A percentile compares a stretch with the other conserved stretches of the same genome.
These are phyloP conservation scores for Aristolochia californica DNA, from an alignment of 164 flowering plant genomes.

Conservation along the genomic window DNA sequence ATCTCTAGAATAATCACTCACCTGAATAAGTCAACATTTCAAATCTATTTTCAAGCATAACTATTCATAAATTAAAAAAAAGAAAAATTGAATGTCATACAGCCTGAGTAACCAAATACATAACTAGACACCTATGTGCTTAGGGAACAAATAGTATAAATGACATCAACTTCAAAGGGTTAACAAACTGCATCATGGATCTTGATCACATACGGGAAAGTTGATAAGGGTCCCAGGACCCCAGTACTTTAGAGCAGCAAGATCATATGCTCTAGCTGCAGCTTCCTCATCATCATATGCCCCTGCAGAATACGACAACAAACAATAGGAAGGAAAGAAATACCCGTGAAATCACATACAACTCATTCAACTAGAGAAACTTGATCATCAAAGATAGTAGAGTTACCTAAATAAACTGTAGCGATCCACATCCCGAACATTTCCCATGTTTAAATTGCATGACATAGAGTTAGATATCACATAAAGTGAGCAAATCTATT, in stretches of 20 bases:
- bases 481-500: neutral
- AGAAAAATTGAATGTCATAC: neutral
- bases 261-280: slow-evolving; percentile 99
- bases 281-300: slow-evolving; percentile 99
- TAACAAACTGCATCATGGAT: no score
- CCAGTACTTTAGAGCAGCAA: slow-evolving; percentile 98
- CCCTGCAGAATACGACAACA: slow-evolving; percentile 31
- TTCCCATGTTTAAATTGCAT: slow-evolving; percentile 21
- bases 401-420: slow-evolving; percentile 81
- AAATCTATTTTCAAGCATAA: neutral
- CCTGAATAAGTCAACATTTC: slow-evolving; percentile 34
- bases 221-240: slow-evolving; percentile 98
- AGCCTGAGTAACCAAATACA: no score
- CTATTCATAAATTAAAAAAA: neutral
- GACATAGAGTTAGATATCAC: slow-evolving; percentile 12
- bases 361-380: slow-evolving; percentile 2
- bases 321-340: neutral
- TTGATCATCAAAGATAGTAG: slow-evolving; percentile 8
- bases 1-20: slow-evolving; percentile 90
- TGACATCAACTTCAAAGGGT: no score
- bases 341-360: neutral
- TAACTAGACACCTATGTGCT: no score
- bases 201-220: slow-evolving; percentile 70
- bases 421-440: slow-evolving; percentile 12
- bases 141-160: no score